phyloP scores from a whole-genome alignment of 1,139 yeast genomes.

The Nematodospora anomalae region DNA sequence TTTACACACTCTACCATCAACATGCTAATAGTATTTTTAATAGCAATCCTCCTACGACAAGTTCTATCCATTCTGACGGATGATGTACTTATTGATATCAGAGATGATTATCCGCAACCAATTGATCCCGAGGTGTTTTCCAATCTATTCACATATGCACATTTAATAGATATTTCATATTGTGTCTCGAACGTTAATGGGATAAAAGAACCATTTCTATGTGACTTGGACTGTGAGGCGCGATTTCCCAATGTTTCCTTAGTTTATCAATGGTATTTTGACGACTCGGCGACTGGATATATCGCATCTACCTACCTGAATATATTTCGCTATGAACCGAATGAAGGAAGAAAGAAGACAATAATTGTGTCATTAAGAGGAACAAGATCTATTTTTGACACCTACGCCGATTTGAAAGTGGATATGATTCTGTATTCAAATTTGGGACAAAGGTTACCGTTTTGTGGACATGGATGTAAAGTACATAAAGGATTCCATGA shows the following conservation, averaged over 20 bases:
- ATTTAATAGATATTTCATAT: slow-evolving; percentile 49
- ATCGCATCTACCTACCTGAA: slow-evolving; percentile 35
- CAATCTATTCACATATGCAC: slow-evolving; percentile 43
- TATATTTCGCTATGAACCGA: slow-evolving; percentile 24
- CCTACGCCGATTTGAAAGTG: slow-evolving; percentile 45
- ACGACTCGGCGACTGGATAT: slow-evolving; percentile 41
- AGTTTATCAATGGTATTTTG: slow-evolving; percentile 48
- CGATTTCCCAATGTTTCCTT: slow-evolving; percentile 43
- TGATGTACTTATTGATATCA: background rate
- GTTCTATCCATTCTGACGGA: background rate
- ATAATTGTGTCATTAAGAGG: slow-evolving; percentile 48
- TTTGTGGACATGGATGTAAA: slow-evolving; percentile 40
- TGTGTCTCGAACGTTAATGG: slow-evolving; percentile 41
- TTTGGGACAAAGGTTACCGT: slow-evolving; percentile 23
- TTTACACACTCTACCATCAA: background rate
- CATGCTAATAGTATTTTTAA: background rate
- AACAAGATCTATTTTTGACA: slow-evolving; percentile 47
- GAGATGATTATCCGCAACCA: slow-evolving; percentile 1
- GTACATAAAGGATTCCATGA: slow-evolving; percentile 50
- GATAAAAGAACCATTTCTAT: slow-evolving; percentile 44
- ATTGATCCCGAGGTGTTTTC: slow-evolving; percentile 25
- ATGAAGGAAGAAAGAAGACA: slow-evolving; percentile 23
- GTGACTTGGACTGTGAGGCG: slow-evolving; percentile 41
- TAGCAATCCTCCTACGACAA: background rate
- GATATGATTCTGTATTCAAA: slow-evolving; percentile 37